Conservation (phyloP, 202 grass and related monocot species). For the Panicum hallii region DNA sequence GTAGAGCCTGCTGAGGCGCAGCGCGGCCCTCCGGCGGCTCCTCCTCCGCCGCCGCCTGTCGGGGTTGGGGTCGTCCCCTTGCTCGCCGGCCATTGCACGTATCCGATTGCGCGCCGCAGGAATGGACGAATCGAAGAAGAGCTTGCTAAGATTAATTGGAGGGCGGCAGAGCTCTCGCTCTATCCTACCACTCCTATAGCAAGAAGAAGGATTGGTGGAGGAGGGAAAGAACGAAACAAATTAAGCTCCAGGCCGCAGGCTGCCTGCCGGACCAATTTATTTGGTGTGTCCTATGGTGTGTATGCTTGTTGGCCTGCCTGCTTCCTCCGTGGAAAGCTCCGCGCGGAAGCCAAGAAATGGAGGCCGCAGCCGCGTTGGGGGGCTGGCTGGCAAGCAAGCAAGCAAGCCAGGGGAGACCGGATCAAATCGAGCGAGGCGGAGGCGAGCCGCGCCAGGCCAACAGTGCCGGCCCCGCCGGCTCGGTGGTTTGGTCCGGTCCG, state of each 20-base stretch:
- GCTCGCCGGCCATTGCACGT: constrained; percentile 31
- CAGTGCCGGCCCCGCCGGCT: neutral
- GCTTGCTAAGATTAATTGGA: too few relatives aligned
- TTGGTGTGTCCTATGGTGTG: neutral
- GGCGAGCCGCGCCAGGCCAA: neutral
- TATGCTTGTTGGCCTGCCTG: neutral
- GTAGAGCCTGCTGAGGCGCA: constrained; percentile 79
- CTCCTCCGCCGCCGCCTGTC: constrained; percentile 15
- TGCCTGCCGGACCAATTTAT: neutral
- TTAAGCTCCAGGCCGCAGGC: neutral
- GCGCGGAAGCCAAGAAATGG: constrained; percentile 8
- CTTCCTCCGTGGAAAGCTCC: constrained; percentile 28
- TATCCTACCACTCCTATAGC: neutral
- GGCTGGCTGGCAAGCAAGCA: too few relatives aligned
- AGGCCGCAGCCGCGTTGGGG: neutral
- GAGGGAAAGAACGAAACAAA: neutral
- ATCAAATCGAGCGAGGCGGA: neutral
- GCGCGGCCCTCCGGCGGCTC: constrained; percentile 15
- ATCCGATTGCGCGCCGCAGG: neutral
- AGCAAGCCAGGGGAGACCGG: constrained; percentile 1
- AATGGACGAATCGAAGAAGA: too few relatives aligned
- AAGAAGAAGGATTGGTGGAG: neutral
- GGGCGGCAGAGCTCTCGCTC: neutral
- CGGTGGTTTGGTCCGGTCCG: neutral
- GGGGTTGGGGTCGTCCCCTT: neutral